phyloP scores from a whole-genome alignment of 2,329 filamentous ascomycete species.

The Fusarium phyllophilum region DNA sequence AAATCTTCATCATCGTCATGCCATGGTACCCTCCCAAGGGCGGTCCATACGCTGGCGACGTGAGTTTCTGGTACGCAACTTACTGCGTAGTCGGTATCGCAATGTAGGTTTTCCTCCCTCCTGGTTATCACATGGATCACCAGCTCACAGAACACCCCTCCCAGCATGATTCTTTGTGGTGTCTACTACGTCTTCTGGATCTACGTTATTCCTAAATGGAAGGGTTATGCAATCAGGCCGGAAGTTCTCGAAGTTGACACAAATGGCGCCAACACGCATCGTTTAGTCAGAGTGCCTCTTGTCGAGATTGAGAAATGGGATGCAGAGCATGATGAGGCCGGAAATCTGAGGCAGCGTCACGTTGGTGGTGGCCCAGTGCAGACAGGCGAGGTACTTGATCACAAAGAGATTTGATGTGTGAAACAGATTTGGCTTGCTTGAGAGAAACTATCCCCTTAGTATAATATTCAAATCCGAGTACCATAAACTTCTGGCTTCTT shows the following conservation, averaged over 20 bases:
- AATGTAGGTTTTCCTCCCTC: constrained; percentile 59
- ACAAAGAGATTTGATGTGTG: neutral
- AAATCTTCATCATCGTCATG: constrained; percentile 72
- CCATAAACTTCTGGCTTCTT: neutral
- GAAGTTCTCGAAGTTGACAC: constrained; percentile 58
- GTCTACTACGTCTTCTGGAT: constrained; percentile 71
- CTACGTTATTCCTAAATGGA: constrained; percentile 61
- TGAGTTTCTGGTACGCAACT: constrained; percentile 79
- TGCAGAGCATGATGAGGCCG: constrained; percentile 63
- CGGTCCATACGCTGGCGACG: constrained; percentile 69
- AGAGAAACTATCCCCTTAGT: rapidly evolving
- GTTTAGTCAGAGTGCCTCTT: constrained; percentile 64
- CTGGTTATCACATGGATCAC: rapidly evolving
- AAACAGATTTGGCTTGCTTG: neutral
- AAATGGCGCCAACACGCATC: constrained; percentile 55
- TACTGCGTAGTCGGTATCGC: constrained; percentile 73
- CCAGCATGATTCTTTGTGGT: constrained; percentile 62
- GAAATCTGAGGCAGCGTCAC: constrained; percentile 25
- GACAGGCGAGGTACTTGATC: neutral
- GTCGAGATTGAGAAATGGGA: constrained; percentile 66
- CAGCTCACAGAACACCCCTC: neutral
- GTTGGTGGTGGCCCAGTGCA: neutral
- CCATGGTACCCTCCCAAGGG: constrained; percentile 75
- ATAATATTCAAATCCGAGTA: rapidly evolving
- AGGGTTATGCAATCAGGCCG: constrained; percentile 64